Conservation (phyloP, 129 eudicot species). For the Silybum marianum region DNA sequence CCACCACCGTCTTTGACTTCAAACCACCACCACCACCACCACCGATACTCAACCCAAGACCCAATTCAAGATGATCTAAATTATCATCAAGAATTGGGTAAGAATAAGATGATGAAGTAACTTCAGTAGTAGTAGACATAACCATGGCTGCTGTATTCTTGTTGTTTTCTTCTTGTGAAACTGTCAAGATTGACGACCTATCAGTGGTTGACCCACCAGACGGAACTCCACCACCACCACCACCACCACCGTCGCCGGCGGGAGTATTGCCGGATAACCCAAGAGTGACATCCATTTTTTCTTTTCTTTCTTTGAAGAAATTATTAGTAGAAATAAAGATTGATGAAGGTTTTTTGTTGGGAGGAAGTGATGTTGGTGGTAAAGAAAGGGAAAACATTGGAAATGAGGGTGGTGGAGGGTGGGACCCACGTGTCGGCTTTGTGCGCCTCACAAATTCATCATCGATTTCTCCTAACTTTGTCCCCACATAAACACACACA, state of each 20-base stretch:
- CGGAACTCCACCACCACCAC: conserved; percentile 42
- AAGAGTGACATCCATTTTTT: conserved; percentile 49
- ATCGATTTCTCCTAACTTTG: conserved; percentile 63
- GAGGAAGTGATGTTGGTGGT: background rate
- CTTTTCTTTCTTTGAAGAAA: background rate
- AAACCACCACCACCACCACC: conserved; percentile 40
- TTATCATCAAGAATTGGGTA: conserved; percentile 43
- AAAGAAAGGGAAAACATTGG: conserved; percentile 3
- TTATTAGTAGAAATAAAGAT: background rate
- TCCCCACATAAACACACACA: conserved; percentile 46
- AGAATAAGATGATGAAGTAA: conserved; percentile 54
- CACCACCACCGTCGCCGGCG: conserved; percentile 37
- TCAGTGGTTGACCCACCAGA: conserved; percentile 51
- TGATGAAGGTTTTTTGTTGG: conserved; percentile 5
- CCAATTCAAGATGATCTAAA: conserved; percentile 72
- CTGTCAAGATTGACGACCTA: conserved; percentile 50
- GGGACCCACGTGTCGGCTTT: conserved; percentile 77
- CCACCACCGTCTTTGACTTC: conserved; percentile 41
- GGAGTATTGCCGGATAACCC: conserved; percentile 29
- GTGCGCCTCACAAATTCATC: conserved; percentile 61
- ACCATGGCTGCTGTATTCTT: conserved; percentile 17
- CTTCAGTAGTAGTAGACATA: conserved; percentile 56
- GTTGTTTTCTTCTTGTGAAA: conserved; percentile 49
- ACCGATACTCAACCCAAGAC: conserved; percentile 86
- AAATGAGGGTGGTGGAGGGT: conserved; percentile 23